phyloP scores from a whole-genome alignment of 305 asterid genomes.

The Solanum hybrid region DNA sequence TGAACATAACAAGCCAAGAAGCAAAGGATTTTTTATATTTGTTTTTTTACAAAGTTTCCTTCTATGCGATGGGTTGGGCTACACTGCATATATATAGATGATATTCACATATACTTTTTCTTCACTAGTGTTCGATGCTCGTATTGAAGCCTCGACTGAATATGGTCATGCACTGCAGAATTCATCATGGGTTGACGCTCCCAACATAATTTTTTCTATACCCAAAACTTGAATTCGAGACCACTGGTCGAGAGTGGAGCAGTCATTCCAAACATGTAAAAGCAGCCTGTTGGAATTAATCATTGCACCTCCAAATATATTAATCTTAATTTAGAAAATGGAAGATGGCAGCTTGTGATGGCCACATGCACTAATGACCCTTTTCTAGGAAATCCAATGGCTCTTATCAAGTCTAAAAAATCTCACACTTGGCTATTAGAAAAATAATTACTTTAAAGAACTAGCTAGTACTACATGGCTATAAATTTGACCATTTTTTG shows the following conservation, averaged over 20 bases:
- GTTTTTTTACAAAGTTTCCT: neutral
- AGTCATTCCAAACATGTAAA: neutral
- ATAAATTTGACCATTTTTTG: neutral
- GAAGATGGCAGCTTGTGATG: neutral
- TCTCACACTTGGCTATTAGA: neutral
- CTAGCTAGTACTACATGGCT: neutral
- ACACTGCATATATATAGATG: neutral
- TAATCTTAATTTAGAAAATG: neutral
- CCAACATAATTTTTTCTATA: neutral
- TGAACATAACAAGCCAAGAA: neutral
- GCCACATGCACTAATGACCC: neutral
- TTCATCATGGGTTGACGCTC: accelerated
- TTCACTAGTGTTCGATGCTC: neutral
- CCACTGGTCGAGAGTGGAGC: neutral
- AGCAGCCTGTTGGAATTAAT: neutral
- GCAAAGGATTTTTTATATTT: neutral
- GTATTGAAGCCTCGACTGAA: too few species aligned
- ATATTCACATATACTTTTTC: neutral
- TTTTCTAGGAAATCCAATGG: neutral
- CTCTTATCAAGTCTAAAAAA: neutral
- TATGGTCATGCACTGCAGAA: neutral
- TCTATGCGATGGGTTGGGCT: neutral
- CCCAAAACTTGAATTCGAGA: too few species aligned
- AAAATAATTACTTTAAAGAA: neutral
- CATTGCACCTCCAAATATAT: neutral